Evolutionary conservation across 2,329 filamentous ascomycete genomes (phyloP), one percentile per base, ranked within the genome.

Genomic region (Colletotrichum gloeosporioides): DNA sequence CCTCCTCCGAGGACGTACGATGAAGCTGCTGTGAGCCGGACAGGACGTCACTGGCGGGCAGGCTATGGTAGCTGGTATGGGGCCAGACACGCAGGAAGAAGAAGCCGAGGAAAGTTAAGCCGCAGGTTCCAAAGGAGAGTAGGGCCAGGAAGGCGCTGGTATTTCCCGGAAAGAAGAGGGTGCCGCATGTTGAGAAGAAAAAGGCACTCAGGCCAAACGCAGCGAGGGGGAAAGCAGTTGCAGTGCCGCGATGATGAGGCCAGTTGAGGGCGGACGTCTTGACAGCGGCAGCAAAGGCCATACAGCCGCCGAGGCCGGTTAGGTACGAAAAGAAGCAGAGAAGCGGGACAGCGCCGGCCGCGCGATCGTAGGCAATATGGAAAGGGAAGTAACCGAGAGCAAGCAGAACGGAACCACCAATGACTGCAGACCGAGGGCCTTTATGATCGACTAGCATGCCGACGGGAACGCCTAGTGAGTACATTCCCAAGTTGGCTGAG

Each of bases 171-270:
- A 98, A 96, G 55, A 95, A 87, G 63, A 98, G 82, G 22, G 92
- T 92, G 27, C 95, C 95, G 39, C 98, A 86, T 4, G 93, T 89
- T 1, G 97, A 96, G 86, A 98, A 99, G 88, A 99, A 98, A 86
- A 99, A 97, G 71, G 97, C 97, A 83, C 96, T 98, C 73, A 99
- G 87, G 4, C 97, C 97, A 82, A 99, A 99, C 4, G 95, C 96
- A 73, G 97, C 95, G 72, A 99, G 86, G 8, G 97, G 96, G 80
- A 99, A 97, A 2, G 96, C 96, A 8, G 97, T 99, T 8, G 97
- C 97, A 5, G 96, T 98, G 71, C 97, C 97, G 78, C 97, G 92
- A 83, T 98, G 94, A 75, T 93, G 91, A 15, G 96, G 96, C 92
- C 96, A 98, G 85, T 98, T 98, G 78, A 97, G 90, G 12, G 96